Evolutionary conservation across 768 basidiomycete genomes (phyloP).

Genomic region (Gelatoporia subvermispora): DNA sequence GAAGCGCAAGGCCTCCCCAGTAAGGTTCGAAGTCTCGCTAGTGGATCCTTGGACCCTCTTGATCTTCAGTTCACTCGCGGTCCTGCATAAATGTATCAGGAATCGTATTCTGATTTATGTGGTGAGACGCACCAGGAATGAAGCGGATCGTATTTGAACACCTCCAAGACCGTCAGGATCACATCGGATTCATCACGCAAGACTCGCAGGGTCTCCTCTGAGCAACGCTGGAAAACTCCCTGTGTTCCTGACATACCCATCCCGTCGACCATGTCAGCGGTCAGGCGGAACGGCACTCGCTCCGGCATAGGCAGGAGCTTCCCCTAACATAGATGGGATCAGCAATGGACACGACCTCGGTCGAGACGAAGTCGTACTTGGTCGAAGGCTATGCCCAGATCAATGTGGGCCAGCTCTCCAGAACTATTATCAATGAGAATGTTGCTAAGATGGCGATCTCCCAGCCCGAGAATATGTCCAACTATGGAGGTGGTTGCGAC

Average conservation of each 20-base stretch:
- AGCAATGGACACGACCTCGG: neutral
- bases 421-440: constrained; percentile 79
- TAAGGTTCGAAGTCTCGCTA: constrained; percentile 13
- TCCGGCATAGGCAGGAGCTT: constrained; percentile 77
- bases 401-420: constrained; percentile 93
- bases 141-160: constrained; percentile 94
- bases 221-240: constrained; percentile 92
- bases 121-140: constrained; percentile 69
- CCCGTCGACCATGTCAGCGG: constrained; percentile 90
- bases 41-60: constrained; percentile 48
- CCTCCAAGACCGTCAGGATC: constrained; percentile 92
- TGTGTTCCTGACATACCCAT: constrained; percentile 87
- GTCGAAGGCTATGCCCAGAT: constrained; percentile 95
- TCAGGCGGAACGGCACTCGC: constrained; percentile 91
- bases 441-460: constrained; percentile 89
- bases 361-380: constrained; percentile 46
- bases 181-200: constrained; percentile 80
- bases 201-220: constrained; percentile 92
- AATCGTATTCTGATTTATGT: neutral
- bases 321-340: constrained; percentile 46
- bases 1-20: constrained; percentile 29
- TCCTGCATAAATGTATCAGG: constrained; percentile 39
- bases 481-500: constrained; percentile 93
- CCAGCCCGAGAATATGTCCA: constrained; percentile 87
- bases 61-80: constrained; percentile 71